A percentile compares a stretch with the other conserved stretches of the same genome.
These are phyloP conservation scores for Verticillium alfalfae DNA, from an alignment of 2,329 filamentous ascomycete genomes.

Conservation along the genomic window DNA sequence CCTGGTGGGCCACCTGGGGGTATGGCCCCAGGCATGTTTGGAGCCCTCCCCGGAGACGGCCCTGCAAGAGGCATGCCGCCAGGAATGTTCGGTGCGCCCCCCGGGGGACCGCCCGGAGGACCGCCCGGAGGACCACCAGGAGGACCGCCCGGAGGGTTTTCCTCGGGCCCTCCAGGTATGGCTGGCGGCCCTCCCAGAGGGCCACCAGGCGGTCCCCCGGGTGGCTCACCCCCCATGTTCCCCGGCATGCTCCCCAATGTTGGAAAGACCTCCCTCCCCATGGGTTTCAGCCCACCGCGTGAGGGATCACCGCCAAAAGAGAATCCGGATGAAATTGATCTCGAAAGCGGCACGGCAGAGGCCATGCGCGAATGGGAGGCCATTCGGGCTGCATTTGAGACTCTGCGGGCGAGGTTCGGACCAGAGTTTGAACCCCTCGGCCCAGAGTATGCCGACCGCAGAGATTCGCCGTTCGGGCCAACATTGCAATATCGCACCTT, in stretches of 20 bases:
- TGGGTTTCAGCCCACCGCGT: constrained; percentile 48
- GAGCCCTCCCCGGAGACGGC: not conserved
- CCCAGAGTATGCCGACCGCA: constrained; percentile 57
- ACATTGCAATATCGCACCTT: constrained; percentile 79
- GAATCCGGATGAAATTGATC: constrained; percentile 46
- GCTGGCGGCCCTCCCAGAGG: constrained; percentile 17
- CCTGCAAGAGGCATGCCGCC: not conserved
- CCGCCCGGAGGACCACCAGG: not conserved
- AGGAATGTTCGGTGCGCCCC: constrained; percentile 1
- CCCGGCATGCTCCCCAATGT: constrained; percentile 51
- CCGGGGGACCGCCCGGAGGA: constrained; percentile 1
- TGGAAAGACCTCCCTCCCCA: constrained; percentile 43
- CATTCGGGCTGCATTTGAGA: constrained; percentile 65
- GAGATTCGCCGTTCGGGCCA: constrained; percentile 71
- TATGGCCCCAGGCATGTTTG: not conserved
- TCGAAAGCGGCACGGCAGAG: constrained; percentile 59
- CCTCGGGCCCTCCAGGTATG: constrained; percentile 11
- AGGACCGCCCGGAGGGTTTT: not conserved
- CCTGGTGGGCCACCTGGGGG: not conserved
- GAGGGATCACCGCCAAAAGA: constrained; percentile 37
- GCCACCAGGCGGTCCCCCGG: constrained; percentile 23
- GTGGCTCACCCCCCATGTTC: constrained; percentile 40
- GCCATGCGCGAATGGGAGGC: constrained; percentile 74
- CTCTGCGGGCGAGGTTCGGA: constrained; percentile 61
- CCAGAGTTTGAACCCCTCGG: constrained; percentile 71